Percentiles rank a stretch among this genome's conserved stretches.
Evolutionary conservation across 176 grass and related monocot genomes (phyloP).

Genomic region (Cymbopogon citratus): DNA sequence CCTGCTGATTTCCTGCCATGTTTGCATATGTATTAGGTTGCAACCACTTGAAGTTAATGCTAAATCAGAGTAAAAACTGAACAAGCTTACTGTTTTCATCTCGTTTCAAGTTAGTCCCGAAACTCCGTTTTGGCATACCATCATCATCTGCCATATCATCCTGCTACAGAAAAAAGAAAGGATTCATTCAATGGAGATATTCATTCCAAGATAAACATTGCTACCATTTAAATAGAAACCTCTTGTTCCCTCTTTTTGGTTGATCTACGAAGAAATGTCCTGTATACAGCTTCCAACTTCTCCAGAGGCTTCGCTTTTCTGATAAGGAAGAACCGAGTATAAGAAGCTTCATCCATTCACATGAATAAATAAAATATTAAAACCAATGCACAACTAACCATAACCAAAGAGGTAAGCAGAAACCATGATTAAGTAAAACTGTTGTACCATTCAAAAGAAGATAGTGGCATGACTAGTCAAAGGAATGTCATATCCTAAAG

Average conservation of each 20-base stretch:
- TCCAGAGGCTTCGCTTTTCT: slow-evolving; percentile 74
- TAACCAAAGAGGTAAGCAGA: neutral
- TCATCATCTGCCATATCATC: slow-evolving; percentile 41
- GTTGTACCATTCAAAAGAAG: neutral
- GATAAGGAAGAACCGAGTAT: neutral
- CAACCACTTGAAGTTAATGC: slow-evolving; percentile 5
- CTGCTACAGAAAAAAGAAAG: slow-evolving; percentile 31
- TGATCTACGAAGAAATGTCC: slow-evolving; percentile 61
- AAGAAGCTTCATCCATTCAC: neutral
- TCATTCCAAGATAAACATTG: neutral
- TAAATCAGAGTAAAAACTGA: neutral
- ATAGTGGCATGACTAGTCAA: neutral
- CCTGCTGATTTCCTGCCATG: slow-evolving; percentile 46
- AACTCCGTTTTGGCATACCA: slow-evolving; percentile 43
- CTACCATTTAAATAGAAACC: slow-evolving; percentile 26
- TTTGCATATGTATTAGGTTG: slow-evolving; percentile 22
- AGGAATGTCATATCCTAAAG: neutral
- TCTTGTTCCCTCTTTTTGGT: slow-evolving; percentile 51
- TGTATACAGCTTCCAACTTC: slow-evolving; percentile 70
- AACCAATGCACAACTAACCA: neutral
- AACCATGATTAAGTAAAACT: neutral
- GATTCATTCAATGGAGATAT: neutral
- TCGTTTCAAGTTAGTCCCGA: slow-evolving; percentile 55
- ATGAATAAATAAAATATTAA: neutral
- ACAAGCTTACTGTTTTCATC: slow-evolving; percentile 41